Conservation (phyloP, 2,329 filamentous ascomycete species). For the Microsporum audouinii region DNA sequence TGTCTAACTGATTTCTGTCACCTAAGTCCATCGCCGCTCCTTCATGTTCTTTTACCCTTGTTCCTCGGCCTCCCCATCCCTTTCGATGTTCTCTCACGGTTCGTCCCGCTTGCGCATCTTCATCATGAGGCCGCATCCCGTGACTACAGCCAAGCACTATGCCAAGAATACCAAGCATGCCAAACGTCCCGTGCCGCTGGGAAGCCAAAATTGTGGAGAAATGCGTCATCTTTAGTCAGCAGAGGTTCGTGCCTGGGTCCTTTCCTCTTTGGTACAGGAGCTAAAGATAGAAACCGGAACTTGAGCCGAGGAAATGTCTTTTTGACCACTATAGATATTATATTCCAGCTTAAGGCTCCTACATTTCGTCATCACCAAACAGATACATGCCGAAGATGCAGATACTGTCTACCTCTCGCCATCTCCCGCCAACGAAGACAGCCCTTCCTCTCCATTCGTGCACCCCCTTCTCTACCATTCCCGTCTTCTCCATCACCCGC, state of each 20-base stretch:
- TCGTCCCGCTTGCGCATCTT: neutral
- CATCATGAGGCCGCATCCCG: neutral
- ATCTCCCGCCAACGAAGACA: neutral
- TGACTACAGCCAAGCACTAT: neutral
- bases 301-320: neutral
- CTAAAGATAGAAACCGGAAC: neutral
- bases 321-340: neutral
- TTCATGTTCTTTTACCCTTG: neutral
- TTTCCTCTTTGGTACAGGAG: neutral
- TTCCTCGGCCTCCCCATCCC: neutral
- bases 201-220: neutral
- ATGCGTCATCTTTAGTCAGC: neutral
- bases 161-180: neutral
- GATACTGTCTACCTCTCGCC: neutral
- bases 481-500: conserved; percentile 1
- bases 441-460: neutral
- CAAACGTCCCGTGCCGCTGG: neutral
- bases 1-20: neutral
- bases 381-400: neutral
- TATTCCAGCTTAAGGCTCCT: neutral
- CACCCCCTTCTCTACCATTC: neutral
- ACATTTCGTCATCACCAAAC: neutral
- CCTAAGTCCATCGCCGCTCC: neutral
- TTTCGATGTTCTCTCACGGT: neutral
- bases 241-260: neutral